Conservation (phyloP, 1,139 yeast genomes). For the Pichia sp. region DNA sequence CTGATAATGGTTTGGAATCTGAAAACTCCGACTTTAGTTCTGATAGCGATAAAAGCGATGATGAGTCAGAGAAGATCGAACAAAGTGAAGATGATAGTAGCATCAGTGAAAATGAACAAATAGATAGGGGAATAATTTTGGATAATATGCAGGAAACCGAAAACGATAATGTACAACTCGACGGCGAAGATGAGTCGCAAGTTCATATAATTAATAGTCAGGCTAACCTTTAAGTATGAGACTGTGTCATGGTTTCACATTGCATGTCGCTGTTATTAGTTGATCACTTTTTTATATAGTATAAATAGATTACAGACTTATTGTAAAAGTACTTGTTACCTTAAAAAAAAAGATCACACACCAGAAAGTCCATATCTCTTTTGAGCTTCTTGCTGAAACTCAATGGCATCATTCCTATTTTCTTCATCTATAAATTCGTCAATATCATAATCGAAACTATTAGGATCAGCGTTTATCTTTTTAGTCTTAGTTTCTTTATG, state of each 20-base stretch:
- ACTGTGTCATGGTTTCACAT: no score
- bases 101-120: not conserved
- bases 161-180: not conserved
- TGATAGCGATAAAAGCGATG: conserved; percentile 14
- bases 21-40: conserved; percentile 11
- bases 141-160: not conserved
- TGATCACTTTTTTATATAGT: no score
- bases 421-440: conserved; percentile 48
- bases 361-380: conserved; percentile 10
- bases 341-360: not conserved
- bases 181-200: conserved; percentile 20
- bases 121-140: not conserved
- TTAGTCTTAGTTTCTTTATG: not conserved
- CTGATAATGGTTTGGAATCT: conserved; percentile 33
- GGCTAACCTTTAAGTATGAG: conserved; percentile 25
- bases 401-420: conserved; percentile 28
- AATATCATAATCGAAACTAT: conserved; percentile 42
- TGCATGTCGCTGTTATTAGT: no score
- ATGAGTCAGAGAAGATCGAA: not conserved
- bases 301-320: no score
- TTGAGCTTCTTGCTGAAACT: conserved; percentile 7
- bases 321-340: no score
- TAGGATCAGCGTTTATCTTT: conserved; percentile 31
- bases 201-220: conserved; percentile 27
- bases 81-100: not conserved